Evolutionary conservation across 2,329 filamentous ascomycete genomes (phyloP).

Genomic region (Colletotrichum sp.): DNA sequence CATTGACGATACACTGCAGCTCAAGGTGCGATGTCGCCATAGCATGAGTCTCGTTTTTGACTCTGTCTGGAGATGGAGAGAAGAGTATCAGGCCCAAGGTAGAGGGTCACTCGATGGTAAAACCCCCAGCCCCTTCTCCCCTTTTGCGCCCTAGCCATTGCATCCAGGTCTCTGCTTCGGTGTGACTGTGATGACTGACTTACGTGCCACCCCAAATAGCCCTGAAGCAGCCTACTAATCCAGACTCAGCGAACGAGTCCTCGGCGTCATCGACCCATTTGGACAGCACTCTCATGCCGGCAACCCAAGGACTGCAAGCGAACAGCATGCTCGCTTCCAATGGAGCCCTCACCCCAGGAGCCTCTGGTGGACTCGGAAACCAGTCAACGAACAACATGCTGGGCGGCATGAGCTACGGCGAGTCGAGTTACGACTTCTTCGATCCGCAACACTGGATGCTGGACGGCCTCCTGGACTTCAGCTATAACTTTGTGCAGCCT

Average conservation of each 20-base stretch:
- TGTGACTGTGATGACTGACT: constrained; percentile 27
- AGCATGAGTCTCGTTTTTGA: constrained; percentile 88
- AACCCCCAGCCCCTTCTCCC: constrained; percentile 28
- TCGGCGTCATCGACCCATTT: constrained; percentile 71
- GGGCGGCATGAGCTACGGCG: constrained; percentile 61
- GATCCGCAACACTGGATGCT: constrained; percentile 94
- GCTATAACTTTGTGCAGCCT: constrained; percentile 66
- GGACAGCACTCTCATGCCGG: constrained; percentile 62
- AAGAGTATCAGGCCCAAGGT: constrained; percentile 76
- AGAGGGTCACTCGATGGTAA: constrained; percentile 75
- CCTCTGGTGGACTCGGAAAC: constrained; percentile 37
- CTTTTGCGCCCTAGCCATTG: constrained; percentile 15
- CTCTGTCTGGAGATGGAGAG: constrained; percentile 85
- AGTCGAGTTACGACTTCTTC: constrained; percentile 84
- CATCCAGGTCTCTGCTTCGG: constrained; percentile 24
- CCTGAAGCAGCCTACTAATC: constrained; percentile 85
- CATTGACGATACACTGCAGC: constrained; percentile 74
- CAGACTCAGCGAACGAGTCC: constrained; percentile 78
- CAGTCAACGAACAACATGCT: constrained; percentile 47
- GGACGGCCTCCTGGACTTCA: constrained; percentile 83
- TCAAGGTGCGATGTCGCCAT: constrained; percentile 83
- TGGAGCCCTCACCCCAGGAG: constrained; percentile 58
- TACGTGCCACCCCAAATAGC: constrained; percentile 49
- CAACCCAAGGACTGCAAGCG: constrained; percentile 51
- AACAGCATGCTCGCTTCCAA: constrained; percentile 54